Conservation (phyloP, 805 yeast species). For the Saturnispora bothae region DNA sequence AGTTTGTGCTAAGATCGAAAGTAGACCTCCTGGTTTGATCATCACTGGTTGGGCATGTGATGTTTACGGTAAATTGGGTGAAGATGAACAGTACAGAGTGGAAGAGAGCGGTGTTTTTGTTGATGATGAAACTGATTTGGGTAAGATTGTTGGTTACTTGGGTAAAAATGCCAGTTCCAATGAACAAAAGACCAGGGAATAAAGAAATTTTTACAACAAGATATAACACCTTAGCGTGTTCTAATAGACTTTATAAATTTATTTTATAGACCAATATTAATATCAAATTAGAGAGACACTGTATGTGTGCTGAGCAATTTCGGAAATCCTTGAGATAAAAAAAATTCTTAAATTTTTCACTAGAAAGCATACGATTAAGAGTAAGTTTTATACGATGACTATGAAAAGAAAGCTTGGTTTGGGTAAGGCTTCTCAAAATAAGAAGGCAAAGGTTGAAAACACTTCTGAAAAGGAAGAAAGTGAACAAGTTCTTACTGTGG, state of each 20-base stretch:
- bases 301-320: too few species aligned
- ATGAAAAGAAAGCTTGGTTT: conserved; percentile 54
- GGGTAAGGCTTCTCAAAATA: conserved; percentile 43
- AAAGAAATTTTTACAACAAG: too few species aligned
- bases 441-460: conserved; percentile 37
- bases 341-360: too few species aligned
- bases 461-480: conserved; percentile 15
- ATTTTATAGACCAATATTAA: too few species aligned
- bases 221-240: too few species aligned
- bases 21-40: conserved; percentile 87
- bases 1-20: conserved; percentile 68
- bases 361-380: too few species aligned
- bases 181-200: too few species aligned
- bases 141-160: conserved; percentile 10
- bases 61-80: conserved; percentile 17
- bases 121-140: conserved; percentile 10
- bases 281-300: too few species aligned
- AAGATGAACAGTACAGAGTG: conserved; percentile 16
- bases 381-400: too few species aligned
- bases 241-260: too few species aligned
- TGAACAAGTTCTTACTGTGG: conserved; percentile 42
- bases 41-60: conserved; percentile 72
- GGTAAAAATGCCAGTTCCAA: too few species aligned
- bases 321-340: too few species aligned
- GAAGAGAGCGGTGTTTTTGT: conserved; percentile 15